phyloP scores from a whole-genome alignment of 2,329 filamentous ascomycete species.

The Sarocladiaceae sp. region DNA sequence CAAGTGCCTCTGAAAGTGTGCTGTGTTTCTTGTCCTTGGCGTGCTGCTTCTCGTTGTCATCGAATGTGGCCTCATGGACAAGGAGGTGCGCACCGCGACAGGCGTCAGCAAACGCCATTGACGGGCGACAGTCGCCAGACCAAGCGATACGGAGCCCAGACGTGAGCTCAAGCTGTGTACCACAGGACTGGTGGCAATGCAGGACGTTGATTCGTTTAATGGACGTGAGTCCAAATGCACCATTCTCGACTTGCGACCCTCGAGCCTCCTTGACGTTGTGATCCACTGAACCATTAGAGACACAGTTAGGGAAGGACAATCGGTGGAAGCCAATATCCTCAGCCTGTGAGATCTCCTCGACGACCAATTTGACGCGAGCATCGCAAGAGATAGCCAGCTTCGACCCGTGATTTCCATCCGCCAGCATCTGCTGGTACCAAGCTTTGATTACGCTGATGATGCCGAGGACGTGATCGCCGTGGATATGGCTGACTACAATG shows the following conservation, averaged over 20 bases:
- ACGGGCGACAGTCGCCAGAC: conserved; percentile 90
- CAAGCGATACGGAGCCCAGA: conserved; percentile 84
- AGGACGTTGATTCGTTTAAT: conserved; percentile 65
- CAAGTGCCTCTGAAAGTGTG: conserved; percentile 81
- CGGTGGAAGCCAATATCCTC: conserved; percentile 70
- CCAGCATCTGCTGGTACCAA: conserved; percentile 60
- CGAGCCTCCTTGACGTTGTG: not conserved
- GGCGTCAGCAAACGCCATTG: conserved; percentile 61
- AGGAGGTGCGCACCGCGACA: conserved; percentile 76
- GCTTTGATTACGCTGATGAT: conserved; percentile 75
- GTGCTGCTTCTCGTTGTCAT: conserved; percentile 75
- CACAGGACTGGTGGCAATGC: conserved; percentile 79
- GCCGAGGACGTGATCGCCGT: conserved; percentile 94
- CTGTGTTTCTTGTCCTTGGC: conserved; percentile 86
- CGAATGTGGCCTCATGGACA: conserved; percentile 94
- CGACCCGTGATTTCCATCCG: conserved; percentile 25
- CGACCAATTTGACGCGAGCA: conserved; percentile 66
- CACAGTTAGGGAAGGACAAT: conserved; percentile 29
- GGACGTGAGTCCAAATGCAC: conserved; percentile 56
- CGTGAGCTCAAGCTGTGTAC: conserved; percentile 72
- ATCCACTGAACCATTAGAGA: not conserved
- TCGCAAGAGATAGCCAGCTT: conserved; percentile 67
- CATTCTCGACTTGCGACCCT: conserved; percentile 10
- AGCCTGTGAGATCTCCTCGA: conserved; percentile 74
- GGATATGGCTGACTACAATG: conserved; percentile 92